These are phyloP conservation scores for Pistacia vera DNA, from an alignment of 345 rosid species.

Conservation along the genomic window DNA sequence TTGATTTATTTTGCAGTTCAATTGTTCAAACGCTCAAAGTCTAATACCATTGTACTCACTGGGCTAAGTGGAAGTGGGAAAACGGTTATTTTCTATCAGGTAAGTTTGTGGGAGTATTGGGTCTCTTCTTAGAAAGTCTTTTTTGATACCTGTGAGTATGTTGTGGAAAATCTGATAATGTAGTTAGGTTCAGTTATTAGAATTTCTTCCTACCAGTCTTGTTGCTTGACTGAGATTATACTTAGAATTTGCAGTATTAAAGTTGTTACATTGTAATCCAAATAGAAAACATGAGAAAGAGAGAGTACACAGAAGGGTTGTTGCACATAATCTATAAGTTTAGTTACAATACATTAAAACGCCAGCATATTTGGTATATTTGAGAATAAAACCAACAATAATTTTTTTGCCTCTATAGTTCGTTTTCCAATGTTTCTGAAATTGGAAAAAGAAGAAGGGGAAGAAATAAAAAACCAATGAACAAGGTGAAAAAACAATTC, in stretches of 20 bases:
- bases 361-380: neutral
- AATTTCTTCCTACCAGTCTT: neutral
- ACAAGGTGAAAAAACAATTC: neutral
- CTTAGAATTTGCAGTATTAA: neutral
- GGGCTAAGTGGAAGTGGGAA: constrained; percentile 92
- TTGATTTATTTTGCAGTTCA: constrained; percentile 43
- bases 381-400: neutral
- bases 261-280: neutral
- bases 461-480: neutral
- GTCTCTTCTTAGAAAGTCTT: constrained; percentile 15
- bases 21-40: constrained; percentile 53
- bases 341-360: neutral
- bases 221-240: neutral
- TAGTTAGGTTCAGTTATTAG: neutral
- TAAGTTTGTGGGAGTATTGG: constrained; percentile 28
- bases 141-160: neutral
- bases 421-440: neutral
- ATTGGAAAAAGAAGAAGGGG: neutral
- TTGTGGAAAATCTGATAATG: neutral
- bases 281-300: neutral
- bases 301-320: neutral
- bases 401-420: neutral
- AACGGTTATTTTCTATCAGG: constrained; percentile 81
- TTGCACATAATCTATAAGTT: neutral
- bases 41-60: constrained; percentile 70